A percentile compares a stretch with the other conserved stretches of the same genome.
phyloP scores from a whole-genome alignment of 2,329 filamentous ascomycete species.

The Ustulina deusta region DNA sequence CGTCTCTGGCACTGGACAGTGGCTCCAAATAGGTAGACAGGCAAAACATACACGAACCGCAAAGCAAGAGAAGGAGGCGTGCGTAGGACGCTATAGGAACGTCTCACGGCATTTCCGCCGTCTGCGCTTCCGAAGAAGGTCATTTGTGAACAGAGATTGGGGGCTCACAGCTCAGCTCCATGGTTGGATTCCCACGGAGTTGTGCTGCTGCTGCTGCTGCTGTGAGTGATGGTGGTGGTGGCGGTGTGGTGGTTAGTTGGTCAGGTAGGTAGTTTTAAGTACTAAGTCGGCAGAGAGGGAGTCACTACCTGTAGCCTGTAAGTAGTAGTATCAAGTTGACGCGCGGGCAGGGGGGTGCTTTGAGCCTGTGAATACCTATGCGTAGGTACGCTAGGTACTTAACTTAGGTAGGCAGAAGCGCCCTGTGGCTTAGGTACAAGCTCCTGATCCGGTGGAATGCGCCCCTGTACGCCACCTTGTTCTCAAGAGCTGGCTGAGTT shows the following conservation, averaged over 20 bases:
- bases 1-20: neutral
- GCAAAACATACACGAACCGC: slow-evolving; percentile 40
- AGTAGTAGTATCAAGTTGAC: neutral
- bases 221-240: neutral
- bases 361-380: neutral
- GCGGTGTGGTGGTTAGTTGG: no score
- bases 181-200: slow-evolving; percentile 42
- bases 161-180: slow-evolving; percentile 46
- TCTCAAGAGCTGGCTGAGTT: no score
- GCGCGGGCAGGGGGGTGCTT: neutral
- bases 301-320: no score
- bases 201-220: slow-evolving; percentile 14
- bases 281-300: no score
- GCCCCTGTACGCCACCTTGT: no score
- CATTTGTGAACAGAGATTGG: slow-evolving; percentile 45
- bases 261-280: no score
- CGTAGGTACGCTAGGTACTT: no score
- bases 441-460: neutral
- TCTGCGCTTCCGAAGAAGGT: slow-evolving; percentile 43
- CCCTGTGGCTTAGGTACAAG: neutral
- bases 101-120: slow-evolving; percentile 50
- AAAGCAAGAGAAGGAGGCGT: slow-evolving; percentile 29
- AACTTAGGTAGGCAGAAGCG: slow-evolving; percentile 14
- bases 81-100: slow-evolving; percentile 39
- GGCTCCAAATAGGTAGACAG: neutral